Percentiles rank a stretch among this genome's conserved stretches.
Conservation (phyloP, 2,329 filamentous ascomycete genomes). For the Penicillium capsulatum region DNA sequence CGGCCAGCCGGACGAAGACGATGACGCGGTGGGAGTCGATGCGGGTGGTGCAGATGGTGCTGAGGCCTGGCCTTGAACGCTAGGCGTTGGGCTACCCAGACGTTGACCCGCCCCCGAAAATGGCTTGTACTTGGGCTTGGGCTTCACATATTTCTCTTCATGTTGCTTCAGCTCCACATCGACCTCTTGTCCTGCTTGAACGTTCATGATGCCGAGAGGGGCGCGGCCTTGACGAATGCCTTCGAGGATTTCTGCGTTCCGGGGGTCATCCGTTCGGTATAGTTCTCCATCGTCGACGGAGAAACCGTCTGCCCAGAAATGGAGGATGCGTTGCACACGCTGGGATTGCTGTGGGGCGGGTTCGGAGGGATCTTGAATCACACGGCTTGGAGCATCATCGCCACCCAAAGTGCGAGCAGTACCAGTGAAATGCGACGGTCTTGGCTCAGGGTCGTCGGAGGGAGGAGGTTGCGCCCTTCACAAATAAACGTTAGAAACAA, state of each 20-base stretch:
- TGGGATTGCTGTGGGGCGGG: slow-evolving; percentile 42
- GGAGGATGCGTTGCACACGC: slow-evolving; percentile 56
- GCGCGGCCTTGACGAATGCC: slow-evolving; percentile 62
- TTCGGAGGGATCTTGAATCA: slow-evolving; percentile 51
- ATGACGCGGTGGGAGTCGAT: slow-evolving; percentile 6
- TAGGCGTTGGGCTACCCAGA: slow-evolving; percentile 61
- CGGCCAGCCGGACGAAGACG: slow-evolving; percentile 14
- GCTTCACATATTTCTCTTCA: slow-evolving; percentile 59
- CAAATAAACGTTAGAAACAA: slow-evolving; percentile 1
- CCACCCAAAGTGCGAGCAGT: slow-evolving; percentile 62
- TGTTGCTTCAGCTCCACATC: slow-evolving; percentile 63
- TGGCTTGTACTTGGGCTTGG: slow-evolving; percentile 62
- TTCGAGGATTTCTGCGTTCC: slow-evolving; percentile 58
- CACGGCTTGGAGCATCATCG: slow-evolving; percentile 57
- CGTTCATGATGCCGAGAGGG: slow-evolving; percentile 60
- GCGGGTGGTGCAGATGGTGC: slow-evolving; percentile 27
- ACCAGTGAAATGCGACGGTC: slow-evolving; percentile 53
- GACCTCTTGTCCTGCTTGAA: slow-evolving; percentile 59
- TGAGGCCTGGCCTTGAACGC: slow-evolving; percentile 36
- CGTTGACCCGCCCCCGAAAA: slow-evolving; percentile 59
- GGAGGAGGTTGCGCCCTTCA: slow-evolving; percentile 29
- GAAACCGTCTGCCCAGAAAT: slow-evolving; percentile 64
- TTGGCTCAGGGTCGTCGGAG: slow-evolving; percentile 44
- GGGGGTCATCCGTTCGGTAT: slow-evolving; percentile 59
- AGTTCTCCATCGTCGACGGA: slow-evolving; percentile 63